Conservation (phyloP, 108 stramenopile species). For the Pseudonitzschia delicatissima region DNA sequence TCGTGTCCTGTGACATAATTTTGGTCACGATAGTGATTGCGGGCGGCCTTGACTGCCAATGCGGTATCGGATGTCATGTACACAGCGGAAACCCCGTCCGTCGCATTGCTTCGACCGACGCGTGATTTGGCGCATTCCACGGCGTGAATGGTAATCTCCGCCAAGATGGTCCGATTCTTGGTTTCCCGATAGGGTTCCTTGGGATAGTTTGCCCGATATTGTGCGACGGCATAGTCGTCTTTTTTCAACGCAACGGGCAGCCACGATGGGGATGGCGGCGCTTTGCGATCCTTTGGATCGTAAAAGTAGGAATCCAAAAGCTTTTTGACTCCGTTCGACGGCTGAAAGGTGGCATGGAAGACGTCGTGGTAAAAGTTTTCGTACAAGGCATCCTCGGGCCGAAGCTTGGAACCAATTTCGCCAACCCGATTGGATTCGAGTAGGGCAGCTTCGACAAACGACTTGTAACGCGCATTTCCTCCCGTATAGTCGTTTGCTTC, state of each 20-base stretch:
- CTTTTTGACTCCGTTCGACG: conserved; percentile 14
- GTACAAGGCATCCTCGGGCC: conserved; percentile 1
- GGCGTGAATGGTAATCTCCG: conserved; percentile 29
- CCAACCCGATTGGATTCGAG: background rate
- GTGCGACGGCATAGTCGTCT: conserved; percentile 33
- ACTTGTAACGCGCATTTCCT: background rate
- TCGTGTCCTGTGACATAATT: background rate
- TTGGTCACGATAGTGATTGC: conserved; percentile 10
- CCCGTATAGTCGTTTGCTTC: conserved; percentile 26
- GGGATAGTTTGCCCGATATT: conserved; percentile 38
- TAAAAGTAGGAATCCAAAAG: conserved; percentile 10
- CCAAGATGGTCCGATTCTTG: conserved; percentile 20
- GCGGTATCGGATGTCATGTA: conserved; percentile 42
- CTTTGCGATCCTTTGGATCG: background rate
- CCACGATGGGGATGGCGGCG: background rate
- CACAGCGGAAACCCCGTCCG: conserved; percentile 13
- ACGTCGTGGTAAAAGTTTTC: conserved; percentile 34
- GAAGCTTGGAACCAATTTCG: background rate
- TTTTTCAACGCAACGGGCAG: conserved; percentile 19
- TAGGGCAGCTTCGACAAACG: background rate
- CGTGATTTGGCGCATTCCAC: conserved; percentile 28
- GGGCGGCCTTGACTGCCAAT: background rate
- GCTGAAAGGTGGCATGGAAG: conserved; percentile 32
- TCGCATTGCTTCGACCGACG: background rate
- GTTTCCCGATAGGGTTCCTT: conserved; percentile 34